phyloP scores from a whole-genome alignment of 495 filamentous ascomycete species.

The Xylaria grammica region DNA sequence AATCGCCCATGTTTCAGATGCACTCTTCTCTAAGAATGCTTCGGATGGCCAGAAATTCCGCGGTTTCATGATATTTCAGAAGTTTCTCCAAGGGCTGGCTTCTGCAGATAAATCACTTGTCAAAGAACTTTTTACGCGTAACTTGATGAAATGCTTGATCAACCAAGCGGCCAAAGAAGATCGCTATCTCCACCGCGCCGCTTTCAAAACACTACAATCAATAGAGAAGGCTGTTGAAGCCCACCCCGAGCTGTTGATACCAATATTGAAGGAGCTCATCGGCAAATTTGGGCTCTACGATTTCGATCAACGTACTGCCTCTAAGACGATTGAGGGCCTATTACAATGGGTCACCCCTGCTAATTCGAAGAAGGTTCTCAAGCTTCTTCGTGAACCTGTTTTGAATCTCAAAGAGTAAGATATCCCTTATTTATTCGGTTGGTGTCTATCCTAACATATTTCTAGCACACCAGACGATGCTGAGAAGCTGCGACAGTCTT shows the following conservation, averaged over 20 bases:
- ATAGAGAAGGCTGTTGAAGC: constrained; percentile 69
- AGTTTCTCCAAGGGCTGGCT: constrained; percentile 62
- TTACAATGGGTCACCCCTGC: constrained; percentile 63
- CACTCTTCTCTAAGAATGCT: constrained; percentile 76
- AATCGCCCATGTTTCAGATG: constrained; percentile 58
- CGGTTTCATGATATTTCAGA: constrained; percentile 85
- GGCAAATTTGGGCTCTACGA: constrained; percentile 70
- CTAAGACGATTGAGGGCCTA: constrained; percentile 83
- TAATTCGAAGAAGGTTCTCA: constrained; percentile 53
- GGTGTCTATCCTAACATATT: constrained; percentile 21
- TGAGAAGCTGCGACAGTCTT: constrained; percentile 53
- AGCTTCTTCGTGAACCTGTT: constrained; percentile 46
- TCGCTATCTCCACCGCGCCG: constrained; percentile 82
- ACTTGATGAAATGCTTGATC: constrained; percentile 80
- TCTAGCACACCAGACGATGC: constrained; percentile 36
- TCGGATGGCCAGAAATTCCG: constrained; percentile 89
- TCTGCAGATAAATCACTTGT: constrained; percentile 30
- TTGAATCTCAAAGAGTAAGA: constrained; percentile 38
- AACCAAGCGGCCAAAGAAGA: constrained; percentile 86
- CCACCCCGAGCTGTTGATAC: constrained; percentile 63
- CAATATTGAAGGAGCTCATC: constrained; percentile 68
- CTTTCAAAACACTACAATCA: constrained; percentile 70
- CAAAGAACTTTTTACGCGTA: constrained; percentile 72
- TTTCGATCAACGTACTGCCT: constrained; percentile 87
- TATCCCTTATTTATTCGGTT: background rate